Evolutionary conservation across 2,329 filamentous ascomycete species (phyloP), one percentile per base, ranked within the genome.

Genomic region (Trichoderma simmonsii): DNA sequence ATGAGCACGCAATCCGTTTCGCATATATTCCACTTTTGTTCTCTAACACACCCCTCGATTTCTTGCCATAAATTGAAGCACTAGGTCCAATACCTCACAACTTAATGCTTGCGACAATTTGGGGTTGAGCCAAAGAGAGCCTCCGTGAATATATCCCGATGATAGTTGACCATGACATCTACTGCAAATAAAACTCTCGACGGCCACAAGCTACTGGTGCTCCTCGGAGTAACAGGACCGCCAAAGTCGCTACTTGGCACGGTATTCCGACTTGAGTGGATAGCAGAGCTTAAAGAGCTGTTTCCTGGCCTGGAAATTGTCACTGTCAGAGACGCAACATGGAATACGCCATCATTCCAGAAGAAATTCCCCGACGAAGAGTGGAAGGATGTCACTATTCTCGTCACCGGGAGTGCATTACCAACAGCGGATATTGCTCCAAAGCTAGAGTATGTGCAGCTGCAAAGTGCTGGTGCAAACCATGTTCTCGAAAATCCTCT

Each of bases 381-480:
- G 28, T 88, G 86, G 85, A 78, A 81, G 30, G 79, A 83, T 11
- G 83, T 84, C n/a, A 89, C 86, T 0, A 77, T 89, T 6, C 77
- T 87, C 21, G 72, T 87, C 34, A 84, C 85, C 0, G 81, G 83
- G 9, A 78, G 78, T 3, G 75, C 79, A 6, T 77, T 88, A 24
- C 87, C 87, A 1, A 77, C 79, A 0, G 75, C 77, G 5, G 82
- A 83, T 8, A 76, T 81, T 18, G 86, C 83, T 1, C 84, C 85
- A 1, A 84, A 83, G 32, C 77, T 90, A 73, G 81, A 86, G 75
- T 85, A 86, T 64, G 83, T 89, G 21, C 87, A 89, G 78, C 82
- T 90, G 7, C 80, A 83, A 26, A 87, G 84, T 70, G 88, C 88
- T 1, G 88, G 88, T 7, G 85, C 85, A 2, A 87, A 89, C 69